phyloP scores from a whole-genome alignment of 768 basidiomycete species.

The Boletus subparvulus region DNA sequence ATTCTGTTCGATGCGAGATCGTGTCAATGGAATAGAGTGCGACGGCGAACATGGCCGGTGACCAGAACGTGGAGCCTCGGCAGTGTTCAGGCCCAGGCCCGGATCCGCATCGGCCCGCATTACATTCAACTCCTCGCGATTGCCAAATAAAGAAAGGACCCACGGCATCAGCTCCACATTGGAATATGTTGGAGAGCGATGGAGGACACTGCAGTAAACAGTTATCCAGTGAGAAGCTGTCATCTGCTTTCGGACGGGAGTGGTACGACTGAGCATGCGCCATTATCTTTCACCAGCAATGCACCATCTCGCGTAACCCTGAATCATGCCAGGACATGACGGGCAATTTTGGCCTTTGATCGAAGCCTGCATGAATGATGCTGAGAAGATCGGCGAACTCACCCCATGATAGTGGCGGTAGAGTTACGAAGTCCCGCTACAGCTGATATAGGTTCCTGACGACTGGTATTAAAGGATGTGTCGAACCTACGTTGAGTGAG shows the following conservation, averaged over 20 bases:
- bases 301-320: neutral
- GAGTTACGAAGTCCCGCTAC: neutral
- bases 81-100: constrained; percentile 7
- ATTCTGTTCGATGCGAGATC: neutral
- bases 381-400: neutral
- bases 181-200: neutral
- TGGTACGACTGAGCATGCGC: neutral
- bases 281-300: neutral
- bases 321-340: neutral
- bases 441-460: neutral
- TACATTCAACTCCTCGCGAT: neutral
- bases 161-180: neutral
- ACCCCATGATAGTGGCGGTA: neutral
- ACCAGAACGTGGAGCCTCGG: neutral
- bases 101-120: neutral
- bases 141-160: neutral
- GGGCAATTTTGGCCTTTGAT: constrained; percentile 11
- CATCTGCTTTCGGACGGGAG: neutral
- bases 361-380: neutral
- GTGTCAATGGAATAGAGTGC: neutral
- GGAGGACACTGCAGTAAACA: neutral
- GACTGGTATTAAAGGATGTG: neutral
- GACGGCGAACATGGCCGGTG: neutral
- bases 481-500: neutral
- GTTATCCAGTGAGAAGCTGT: neutral